Evolutionary conservation across 1,284 basidiomycete genomes (phyloP), one percentile per base, ranked within the genome.

Genomic region (Puccinia brachypodii): DNA sequence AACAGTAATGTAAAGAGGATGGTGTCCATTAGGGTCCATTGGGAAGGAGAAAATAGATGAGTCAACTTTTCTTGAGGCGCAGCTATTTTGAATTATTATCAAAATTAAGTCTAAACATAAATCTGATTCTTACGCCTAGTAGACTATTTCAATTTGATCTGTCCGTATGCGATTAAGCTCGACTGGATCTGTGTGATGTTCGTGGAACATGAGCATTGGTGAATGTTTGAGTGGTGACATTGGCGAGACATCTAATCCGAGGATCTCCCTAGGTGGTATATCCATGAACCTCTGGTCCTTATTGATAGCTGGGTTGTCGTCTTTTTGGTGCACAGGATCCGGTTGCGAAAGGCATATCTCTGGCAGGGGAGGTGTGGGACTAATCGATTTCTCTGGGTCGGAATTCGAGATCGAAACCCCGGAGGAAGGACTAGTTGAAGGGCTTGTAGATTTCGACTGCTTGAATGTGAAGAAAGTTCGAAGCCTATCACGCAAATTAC

Each of bases 111-210:
- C n/a, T n/a, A n/a, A n/a, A n/a, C n/a, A n/a, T n/a, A n/a, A n/a
- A n/a, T n/a, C n/a, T n/a, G n/a, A n/a, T 64, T 36, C 36, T 60
- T 60, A 31, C n/a, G 16, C 9, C 62, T 64, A 64, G 62, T 64
- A 64, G 40, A 64, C 31, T 64, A 64, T 64, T 11, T 40, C 62
- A 38, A 64, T 64, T 64, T 64, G 62, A 64, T 64, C 62, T 40
- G 62, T 64, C 16, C 62, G 62, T 38, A 64, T 64, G 62, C 36
- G 40, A 19, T 64, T 33, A 38, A 64, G 62, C 36, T 64, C 62
- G 25, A 64, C 62, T 40, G 33, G 38, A n/a, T 64, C 62, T 40
- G 33, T 9, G 3, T 38, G 62, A 38, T 7, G 16, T 36, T 64
- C 62, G 16, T 64, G 38, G 19, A 36, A 64, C 33, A 36, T 14